Evolutionary conservation across 768 basidiomycete genomes (phyloP), one percentile per base, ranked within the genome.

Genomic region (Suillus hirtellus): DNA sequence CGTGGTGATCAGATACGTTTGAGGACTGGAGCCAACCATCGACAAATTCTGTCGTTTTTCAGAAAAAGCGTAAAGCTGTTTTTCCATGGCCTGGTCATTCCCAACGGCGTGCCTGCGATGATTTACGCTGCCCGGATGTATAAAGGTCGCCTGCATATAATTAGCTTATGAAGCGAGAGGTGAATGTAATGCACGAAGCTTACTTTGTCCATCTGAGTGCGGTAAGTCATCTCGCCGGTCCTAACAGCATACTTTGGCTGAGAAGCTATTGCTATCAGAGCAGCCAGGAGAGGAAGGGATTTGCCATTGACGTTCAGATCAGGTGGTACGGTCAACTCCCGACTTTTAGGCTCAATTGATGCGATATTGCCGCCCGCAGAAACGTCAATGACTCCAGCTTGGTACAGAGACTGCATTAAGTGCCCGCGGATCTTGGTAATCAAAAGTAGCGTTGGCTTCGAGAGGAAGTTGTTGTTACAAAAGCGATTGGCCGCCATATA

Each of bases 161-260:
- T 64, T 61, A 46, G 50, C 38, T 60, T 61, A 49, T 64, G 55
- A 65, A 37, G 68, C 35, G 19, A 44, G 35, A 12, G 12, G 34
- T 21, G 42, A 24, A 56, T 60, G 21, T 42, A 40, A 21, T 58
- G 43, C 58, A 60, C 50, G 17, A 47, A 47, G 66, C 35, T 64
- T 81, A 95, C 95, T 86, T 92, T 95, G 71, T 97, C 95, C 61
- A 86, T 84, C 17, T 86, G 80, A 2, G 95, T 96, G 50, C 93
- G 82, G 64, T 85, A 85, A 7, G 81, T 81, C 72, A 81, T 86
- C 50, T 89, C 88, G 1, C 87, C 83, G 7, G 85, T 86, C 59
- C 90, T 80, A 60, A 96, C 83, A 3, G 91, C 95, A 73, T 95
- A 96, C 74, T 96, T 95, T 27, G 95, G 95, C 69, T 96, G 93